These are phyloP conservation scores for Aurinia saxatilis DNA, from an alignment of 345 rosid species.

Conservation along the genomic window DNA sequence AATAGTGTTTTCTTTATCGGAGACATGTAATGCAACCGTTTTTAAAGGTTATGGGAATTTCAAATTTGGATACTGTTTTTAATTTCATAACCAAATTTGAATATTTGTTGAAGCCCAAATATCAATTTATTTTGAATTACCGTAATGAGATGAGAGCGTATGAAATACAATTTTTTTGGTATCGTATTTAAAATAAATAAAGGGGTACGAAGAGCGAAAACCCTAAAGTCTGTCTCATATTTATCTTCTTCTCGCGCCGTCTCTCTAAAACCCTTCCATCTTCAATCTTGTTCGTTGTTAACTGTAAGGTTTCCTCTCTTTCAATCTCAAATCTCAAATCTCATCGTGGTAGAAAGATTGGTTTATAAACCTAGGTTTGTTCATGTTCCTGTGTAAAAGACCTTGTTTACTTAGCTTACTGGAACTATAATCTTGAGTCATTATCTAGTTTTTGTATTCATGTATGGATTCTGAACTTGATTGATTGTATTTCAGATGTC, in stretches of 20 bases:
- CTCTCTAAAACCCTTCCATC: conserved; percentile 6
- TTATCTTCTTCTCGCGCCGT: conserved; percentile 11
- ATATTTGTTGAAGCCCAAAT: no score
- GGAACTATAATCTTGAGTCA: neutral
- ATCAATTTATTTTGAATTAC: no score
- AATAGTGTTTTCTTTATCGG: neutral
- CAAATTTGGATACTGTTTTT: no score
- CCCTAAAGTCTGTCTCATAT: no score
- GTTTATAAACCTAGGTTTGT: neutral
- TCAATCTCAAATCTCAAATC: neutral
- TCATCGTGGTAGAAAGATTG: neutral
- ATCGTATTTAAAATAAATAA: neutral
- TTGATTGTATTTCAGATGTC: conserved; percentile 18
- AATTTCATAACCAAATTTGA: no score
- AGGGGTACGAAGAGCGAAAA: conserved; percentile 7
- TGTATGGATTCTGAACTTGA: neutral
- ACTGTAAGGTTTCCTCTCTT: conserved; percentile 15
- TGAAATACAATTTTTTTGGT: neutral
- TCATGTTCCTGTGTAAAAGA: neutral
- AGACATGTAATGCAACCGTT: neutral
- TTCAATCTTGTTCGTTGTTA: conserved; percentile 10
- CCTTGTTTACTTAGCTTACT: neutral
- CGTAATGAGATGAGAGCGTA: no score
- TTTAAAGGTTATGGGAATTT: no score
- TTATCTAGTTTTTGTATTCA: no score